Evolutionary conservation across 148 eudicot species (phyloP), one percentile per base, ranked within the genome.

Genomic region (Tetragonia tetragonoides): DNA sequence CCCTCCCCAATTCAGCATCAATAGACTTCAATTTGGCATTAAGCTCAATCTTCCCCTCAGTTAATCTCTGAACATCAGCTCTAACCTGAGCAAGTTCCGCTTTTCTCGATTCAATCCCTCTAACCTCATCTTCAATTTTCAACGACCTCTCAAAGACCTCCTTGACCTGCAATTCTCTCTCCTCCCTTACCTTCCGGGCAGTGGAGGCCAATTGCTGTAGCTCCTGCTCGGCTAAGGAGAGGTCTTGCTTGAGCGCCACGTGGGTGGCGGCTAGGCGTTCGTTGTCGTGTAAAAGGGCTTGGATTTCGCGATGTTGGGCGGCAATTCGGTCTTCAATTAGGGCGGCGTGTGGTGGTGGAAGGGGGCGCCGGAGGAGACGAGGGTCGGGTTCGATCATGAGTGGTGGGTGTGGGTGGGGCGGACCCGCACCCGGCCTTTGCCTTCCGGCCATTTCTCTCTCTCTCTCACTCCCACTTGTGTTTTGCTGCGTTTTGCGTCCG

Each of bases 181-280:
- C 90, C 9, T 81, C 79, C 77, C 85, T 84, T 21, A 92, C 67
- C 21, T 89, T 62, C 16, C 72, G 76, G 64, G 89, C 91, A 41
- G 84, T 73, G 70, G 83, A 60, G 14, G 87, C 80, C 0, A 89
- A 81, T 68, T 80, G 86, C 17, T 83, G 88, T 61, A 91, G 79
- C 20, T 92, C 91, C 24, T 80, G 87, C n/a, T 89, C 82, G 4
- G 90, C 76, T n/a, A 77, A 77, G 57, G 89, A n/a, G 24, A 92
- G 86, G 53, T 92, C 90, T 72, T 92, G 90, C 60, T 87, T 83
- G 66, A 91, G 91, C 2, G 92, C 87, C 14, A 86, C 85, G 85
- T 88, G 89, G 28, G 82, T 80, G 49, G 88, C 82, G 9, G 85
- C 82, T 23, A 95, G 86, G 2, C 85, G 87, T 14, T 87, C 88